A percentile compares a stretch with the other conserved stretches of the same genome.
These are phyloP conservation scores for Ascochyta viciae-villosae DNA, from an alignment of 2,329 filamentous ascomycete genomes.

Conservation along the genomic window DNA sequence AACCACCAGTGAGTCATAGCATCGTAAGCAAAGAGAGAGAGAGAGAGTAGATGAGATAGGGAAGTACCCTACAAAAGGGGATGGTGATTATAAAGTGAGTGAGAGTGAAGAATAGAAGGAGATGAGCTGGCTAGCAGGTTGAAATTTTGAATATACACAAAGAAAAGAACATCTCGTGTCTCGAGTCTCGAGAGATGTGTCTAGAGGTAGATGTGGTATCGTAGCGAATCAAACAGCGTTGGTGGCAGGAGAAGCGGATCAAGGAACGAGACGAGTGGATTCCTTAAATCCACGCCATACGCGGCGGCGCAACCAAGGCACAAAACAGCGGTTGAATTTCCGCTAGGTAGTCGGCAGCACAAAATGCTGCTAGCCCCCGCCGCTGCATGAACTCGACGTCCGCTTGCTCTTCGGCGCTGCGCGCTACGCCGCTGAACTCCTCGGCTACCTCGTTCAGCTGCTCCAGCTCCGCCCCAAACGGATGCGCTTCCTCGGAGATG, in stretches of 20 bases:
- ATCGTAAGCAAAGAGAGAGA: no score
- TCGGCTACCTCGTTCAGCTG: slow-evolving; percentile 93
- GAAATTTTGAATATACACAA: slow-evolving; percentile 10
- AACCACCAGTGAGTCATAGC: no score
- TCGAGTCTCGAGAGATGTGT: neutral
- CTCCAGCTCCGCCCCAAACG: slow-evolving; percentile 88
- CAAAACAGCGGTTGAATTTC: slow-evolving; percentile 73
- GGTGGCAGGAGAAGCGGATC: no score
- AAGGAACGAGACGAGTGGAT: no score
- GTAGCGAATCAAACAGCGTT: no score
- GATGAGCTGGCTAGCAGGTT: neutral
- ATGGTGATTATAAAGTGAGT: slow-evolving; percentile 7
- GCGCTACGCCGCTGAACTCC: slow-evolving; percentile 72
- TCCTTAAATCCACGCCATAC: slow-evolving; percentile 47
- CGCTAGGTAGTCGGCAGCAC: slow-evolving; percentile 80
- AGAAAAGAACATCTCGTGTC: neutral
- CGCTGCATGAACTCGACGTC: slow-evolving; percentile 74
- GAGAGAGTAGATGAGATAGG: no score
- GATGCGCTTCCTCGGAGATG: slow-evolving; percentile 60
- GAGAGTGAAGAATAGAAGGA: slow-evolving; percentile 6
- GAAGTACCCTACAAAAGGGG: no score
- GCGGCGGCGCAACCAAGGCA: slow-evolving; percentile 30
- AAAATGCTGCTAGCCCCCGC: slow-evolving; percentile 75
- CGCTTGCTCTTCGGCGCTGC: slow-evolving; percentile 71
- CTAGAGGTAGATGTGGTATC: neutral